These are phyloP conservation scores for Beauveria rudraprayagi DNA, from an alignment of 2,329 filamentous ascomycete genomes.

Conservation along the genomic window DNA sequence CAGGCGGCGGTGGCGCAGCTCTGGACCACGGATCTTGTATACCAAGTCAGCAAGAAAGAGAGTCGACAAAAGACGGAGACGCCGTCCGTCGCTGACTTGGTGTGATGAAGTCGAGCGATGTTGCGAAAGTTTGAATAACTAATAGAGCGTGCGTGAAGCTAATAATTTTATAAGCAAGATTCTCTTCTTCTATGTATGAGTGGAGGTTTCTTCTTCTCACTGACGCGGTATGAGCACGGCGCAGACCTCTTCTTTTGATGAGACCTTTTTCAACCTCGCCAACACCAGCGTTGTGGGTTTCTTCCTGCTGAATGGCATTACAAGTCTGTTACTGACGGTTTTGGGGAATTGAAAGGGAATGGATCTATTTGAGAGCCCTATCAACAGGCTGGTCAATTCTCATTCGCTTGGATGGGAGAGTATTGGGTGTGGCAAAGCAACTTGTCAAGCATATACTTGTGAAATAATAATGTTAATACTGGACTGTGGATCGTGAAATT, in stretches of 20 bases:
- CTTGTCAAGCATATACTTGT: neutral
- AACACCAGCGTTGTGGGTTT: neutral
- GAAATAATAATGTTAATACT: slow-evolving; percentile 1
- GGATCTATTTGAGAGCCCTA: neutral
- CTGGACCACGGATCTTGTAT: slow-evolving; percentile 61
- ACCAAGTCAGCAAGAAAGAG: slow-evolving; percentile 65
- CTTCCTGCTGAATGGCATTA: neutral
- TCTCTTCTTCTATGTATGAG: neutral
- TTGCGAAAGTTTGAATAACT: neutral
- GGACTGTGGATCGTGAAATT: neutral
- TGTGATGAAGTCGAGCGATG: slow-evolving; percentile 22
- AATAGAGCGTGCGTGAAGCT: neutral
- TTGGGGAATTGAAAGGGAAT: neutral
- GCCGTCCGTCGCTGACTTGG: slow-evolving; percentile 35
- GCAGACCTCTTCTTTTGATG: neutral
- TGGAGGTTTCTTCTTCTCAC: neutral
- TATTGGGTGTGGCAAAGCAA: neutral
- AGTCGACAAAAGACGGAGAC: slow-evolving; percentile 42
- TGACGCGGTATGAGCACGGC: neutral
- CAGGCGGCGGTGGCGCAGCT: slow-evolving; percentile 63
- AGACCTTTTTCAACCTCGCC: neutral
- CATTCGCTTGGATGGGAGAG: neutral
- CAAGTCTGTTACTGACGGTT: neutral
- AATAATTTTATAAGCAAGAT: neutral
- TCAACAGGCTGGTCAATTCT: neutral